Base-by-base conservation (phyloP, 1,139 yeast species). In the Lodderomyces theae region DNA sequence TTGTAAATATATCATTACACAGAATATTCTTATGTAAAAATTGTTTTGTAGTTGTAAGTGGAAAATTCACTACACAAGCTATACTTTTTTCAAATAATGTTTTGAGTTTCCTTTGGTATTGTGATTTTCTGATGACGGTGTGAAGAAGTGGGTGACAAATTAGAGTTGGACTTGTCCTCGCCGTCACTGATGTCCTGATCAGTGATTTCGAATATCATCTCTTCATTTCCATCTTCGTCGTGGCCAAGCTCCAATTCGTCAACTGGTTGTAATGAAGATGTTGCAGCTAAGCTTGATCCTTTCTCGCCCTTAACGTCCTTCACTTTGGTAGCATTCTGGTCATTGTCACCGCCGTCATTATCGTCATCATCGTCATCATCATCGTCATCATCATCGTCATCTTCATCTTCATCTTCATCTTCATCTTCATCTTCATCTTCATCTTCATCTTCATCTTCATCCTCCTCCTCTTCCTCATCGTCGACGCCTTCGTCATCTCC, bases 161-260 rank as follows among this genome's bases (percentile, higher is more conserved):
- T 18, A 5, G 29, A 15, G 22, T 9, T 15, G 11, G 21, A 19
- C 15, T n/a, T 12, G 6, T 22, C 12, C 5, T 34, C 37, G 5
- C 12, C 29, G 10, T 24, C 37, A 26, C 39, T 43, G 33, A 50
- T 43, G 45, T 48, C 50, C 41, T 58, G 42, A 32, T 51, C 49
- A 28, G 54, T 43, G 34, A 24, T 24, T 35, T 66, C 69, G 48
- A 67, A 67, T 10, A 67, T 65, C 69, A 67, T 63, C 34, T 64
- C 69, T 35, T 63, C 63, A 42, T 63, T 58, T 40, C 42, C 47
- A 15, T 45, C 48, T 21, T 49, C 45, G 41, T 24, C 24, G 10
- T 17, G 21, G n/a, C 21, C 19, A 4, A 24, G 17, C 17, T 35
- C 17, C 8, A 31, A n/a, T 6, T 40, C 47, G 5, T 46, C 45